Conservation (phyloP, 2,329 filamentous ascomycete genomes). For the Colletotrichum liaoningense region DNA sequence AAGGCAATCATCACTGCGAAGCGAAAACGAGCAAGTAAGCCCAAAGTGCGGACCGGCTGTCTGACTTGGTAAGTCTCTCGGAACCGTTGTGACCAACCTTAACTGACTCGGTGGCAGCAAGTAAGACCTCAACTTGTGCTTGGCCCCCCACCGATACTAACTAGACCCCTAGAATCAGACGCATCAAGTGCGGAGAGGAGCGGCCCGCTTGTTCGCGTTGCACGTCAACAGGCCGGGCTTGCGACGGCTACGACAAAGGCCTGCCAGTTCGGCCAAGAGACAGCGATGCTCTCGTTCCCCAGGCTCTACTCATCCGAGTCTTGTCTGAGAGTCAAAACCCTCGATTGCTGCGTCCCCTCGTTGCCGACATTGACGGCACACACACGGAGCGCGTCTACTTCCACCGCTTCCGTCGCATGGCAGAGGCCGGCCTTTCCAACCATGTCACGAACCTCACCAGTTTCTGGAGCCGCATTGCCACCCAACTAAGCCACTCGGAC, state of each 20-base stretch:
- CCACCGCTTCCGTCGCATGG: conserved; percentile 46
- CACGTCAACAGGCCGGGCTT: conserved; percentile 47
- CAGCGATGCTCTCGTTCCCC: neutral
- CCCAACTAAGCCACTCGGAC: conserved; percentile 44
- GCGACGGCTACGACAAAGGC: conserved; percentile 48
- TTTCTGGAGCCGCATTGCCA: conserved; percentile 46
- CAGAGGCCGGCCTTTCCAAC: conserved; percentile 43
- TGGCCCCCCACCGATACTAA: neutral
- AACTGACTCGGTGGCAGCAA: conserved; percentile 39
- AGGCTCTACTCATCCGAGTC: neutral
- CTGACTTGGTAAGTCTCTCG: conserved; percentile 49
- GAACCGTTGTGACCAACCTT: neutral
- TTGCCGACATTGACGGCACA: conserved; percentile 49
- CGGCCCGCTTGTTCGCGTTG: conserved; percentile 48
- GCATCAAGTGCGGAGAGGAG: conserved; percentile 50
- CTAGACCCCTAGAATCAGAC: conserved; percentile 43
- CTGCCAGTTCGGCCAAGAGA: conserved; percentile 10
- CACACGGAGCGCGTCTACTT: conserved; percentile 48
- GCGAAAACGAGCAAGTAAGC: conserved; percentile 49
- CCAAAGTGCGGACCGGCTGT: conserved; percentile 53
- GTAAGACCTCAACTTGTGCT: conserved; percentile 37
- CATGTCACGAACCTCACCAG: conserved; percentile 42
- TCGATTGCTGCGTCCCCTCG: conserved; percentile 43
- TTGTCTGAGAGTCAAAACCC: conserved; percentile 3
- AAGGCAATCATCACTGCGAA: neutral